phyloP scores from a whole-genome alignment of 768 basidiomycete species.

The Phallus indusiatus region DNA sequence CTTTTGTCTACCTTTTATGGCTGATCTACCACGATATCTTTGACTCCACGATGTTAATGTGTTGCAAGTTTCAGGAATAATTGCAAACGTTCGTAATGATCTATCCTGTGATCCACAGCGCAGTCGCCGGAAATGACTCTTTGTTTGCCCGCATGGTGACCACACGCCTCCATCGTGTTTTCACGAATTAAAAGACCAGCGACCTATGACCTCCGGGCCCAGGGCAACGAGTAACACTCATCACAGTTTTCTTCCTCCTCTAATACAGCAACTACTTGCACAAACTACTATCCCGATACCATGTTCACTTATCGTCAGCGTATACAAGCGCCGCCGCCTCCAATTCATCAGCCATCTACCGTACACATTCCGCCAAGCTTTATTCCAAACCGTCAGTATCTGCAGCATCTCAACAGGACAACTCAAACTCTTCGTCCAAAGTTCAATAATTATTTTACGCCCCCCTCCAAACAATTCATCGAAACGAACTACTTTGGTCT shows the following conservation, averaged over 20 bases:
- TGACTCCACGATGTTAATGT: too few species aligned
- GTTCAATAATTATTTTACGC: not conserved
- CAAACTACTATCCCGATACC: not conserved
- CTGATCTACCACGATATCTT: too few species aligned
- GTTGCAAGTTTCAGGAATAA: too few species aligned
- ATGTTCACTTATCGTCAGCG: not conserved
- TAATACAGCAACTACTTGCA: not conserved
- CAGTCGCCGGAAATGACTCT: not conserved
- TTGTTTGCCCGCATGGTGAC: not conserved
- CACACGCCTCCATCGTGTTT: not conserved
- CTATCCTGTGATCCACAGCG: not conserved
- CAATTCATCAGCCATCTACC: not conserved
- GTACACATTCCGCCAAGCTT: not conserved
- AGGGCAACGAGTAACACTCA: not conserved
- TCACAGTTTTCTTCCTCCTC: not conserved
- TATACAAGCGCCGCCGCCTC: not conserved
- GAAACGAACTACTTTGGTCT: not conserved
- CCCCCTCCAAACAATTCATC: not conserved
- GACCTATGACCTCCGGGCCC: not conserved
- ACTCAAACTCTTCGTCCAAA: not conserved
- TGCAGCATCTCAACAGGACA: not conserved
- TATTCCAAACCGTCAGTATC: not conserved
- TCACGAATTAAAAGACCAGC: not conserved
- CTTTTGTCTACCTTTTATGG: too few species aligned
- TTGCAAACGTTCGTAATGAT: too few species aligned